A percentile compares a stretch with the other conserved stretches of the same genome.
Conservation (phyloP, 108 stramenopile genomes). For the Bacterosira constricta region DNA sequence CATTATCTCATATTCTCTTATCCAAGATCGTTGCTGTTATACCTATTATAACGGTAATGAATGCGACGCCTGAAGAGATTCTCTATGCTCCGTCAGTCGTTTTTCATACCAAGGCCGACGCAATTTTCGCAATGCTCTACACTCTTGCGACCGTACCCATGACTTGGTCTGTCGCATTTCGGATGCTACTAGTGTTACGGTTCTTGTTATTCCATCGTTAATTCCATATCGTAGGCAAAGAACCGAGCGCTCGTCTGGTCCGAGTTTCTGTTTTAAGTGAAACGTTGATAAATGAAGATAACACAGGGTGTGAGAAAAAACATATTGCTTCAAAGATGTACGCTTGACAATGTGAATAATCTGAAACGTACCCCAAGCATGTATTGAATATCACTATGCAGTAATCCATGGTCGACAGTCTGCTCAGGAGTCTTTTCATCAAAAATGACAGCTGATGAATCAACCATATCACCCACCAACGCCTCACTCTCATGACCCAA, state of each 20-base stretch:
- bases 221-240: constrained; percentile 82
- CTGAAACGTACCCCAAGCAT: constrained; percentile 62
- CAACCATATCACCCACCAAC: constrained; percentile 73
- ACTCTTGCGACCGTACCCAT: constrained; percentile 90
- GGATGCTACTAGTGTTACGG: constrained; percentile 83
- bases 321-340: not conserved
- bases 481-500: constrained; percentile 80
- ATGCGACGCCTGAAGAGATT: constrained; percentile 58
- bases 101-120: constrained; percentile 93
- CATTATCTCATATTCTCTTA: too few species aligned
- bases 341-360: not conserved
- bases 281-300: not conserved
- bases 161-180: constrained; percentile 79
- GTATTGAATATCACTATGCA: constrained; percentile 79
- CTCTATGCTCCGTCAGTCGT: constrained; percentile 82
- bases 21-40: too few species aligned
- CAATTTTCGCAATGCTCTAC: constrained; percentile 82
- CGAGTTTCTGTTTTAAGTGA: constrained; percentile 51
- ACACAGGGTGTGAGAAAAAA: not conserved
- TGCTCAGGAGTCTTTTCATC: constrained; percentile 71
- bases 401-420: constrained; percentile 71
- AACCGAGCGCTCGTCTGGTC: constrained; percentile 75
- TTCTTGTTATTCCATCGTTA: constrained; percentile 84
- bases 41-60: constrained; percentile 35
- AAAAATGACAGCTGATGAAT: constrained; percentile 49